phyloP scores from a whole-genome alignment of 805 yeast species.

The Candida ficus region DNA sequence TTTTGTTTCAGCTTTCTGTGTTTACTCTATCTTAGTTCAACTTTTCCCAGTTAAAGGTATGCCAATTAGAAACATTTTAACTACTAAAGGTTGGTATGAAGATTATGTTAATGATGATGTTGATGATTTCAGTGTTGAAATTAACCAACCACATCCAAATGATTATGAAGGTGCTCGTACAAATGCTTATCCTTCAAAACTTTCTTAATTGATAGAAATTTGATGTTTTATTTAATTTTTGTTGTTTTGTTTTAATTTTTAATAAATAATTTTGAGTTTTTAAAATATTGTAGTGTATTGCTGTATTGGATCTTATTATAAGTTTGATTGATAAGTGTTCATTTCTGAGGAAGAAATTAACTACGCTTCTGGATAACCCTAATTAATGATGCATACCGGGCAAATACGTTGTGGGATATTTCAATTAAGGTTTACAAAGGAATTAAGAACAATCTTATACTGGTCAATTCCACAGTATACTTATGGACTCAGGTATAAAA shows the following conservation, averaged over 20 bases:
- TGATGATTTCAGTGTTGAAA: constrained; percentile 13
- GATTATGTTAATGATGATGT: constrained; percentile 9
- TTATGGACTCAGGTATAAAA: too few species aligned
- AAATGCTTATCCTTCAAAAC: not conserved
- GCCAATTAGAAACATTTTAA: constrained; percentile 35
- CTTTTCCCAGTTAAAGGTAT: constrained; percentile 49
- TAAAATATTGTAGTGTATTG: not conserved
- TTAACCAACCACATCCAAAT: constrained; percentile 18
- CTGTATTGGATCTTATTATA: too few species aligned
- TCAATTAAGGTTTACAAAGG: too few species aligned
- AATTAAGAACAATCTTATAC: too few species aligned
- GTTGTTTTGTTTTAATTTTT: not conserved
- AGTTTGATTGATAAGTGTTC: too few species aligned
- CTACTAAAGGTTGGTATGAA: constrained; percentile 47
- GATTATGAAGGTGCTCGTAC: constrained; percentile 11
- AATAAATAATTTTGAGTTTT: not conserved
- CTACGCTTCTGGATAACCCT: too few species aligned
- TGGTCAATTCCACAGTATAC: too few species aligned
- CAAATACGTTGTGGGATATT: too few species aligned
- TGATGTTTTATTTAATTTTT: not conserved
- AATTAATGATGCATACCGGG: too few species aligned
- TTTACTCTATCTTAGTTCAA: constrained; percentile 49
- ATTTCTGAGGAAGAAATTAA: too few species aligned
- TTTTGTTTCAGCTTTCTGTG: constrained; percentile 49
- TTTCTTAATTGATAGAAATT: too few species aligned